Evolutionary conservation across 2,329 filamentous ascomycete genomes (phyloP).

Genomic region (Aspergillus fijiensis): DNA sequence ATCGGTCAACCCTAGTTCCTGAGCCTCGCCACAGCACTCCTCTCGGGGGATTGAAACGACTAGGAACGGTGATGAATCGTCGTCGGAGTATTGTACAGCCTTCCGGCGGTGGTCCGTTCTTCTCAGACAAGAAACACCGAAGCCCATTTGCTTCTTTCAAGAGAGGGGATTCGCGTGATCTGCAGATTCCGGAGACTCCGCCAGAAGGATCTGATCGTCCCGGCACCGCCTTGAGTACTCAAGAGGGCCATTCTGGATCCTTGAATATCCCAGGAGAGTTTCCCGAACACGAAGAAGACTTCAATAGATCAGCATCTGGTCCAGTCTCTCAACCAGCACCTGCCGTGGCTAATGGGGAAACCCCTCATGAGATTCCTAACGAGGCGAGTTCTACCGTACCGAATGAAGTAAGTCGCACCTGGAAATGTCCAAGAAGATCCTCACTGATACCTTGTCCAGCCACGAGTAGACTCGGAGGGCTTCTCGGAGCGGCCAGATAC

Average conservation of each 20-base stretch:
- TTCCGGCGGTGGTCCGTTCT: conserved; percentile 28
- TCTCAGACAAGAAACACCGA: conserved; percentile 44
- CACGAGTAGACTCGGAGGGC: conserved; percentile 41
- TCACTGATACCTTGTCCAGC: conserved; percentile 21
- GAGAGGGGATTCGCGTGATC: conserved; percentile 40
- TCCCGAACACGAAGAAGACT: conserved; percentile 23
- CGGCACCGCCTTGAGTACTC: conserved; percentile 30
- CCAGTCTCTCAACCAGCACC: conserved; percentile 22
- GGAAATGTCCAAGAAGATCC: too few relatives aligned
- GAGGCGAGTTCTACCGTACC: conserved; percentile 22
- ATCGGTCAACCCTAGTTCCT: conserved; percentile 28
- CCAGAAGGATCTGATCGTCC: conserved; percentile 31
- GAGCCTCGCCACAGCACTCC: conserved; percentile 43
- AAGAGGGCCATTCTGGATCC: conserved; percentile 23
- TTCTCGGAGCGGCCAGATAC: conserved; percentile 42
- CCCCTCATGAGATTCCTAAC: conserved; percentile 18
- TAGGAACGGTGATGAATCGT: conserved; percentile 50
- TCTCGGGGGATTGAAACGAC: conserved; percentile 46
- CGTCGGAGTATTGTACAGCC: conserved; percentile 45
- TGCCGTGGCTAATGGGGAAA: conserved; percentile 30
- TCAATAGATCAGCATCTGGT: conserved; percentile 20
- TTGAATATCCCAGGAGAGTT: conserved; percentile 28
- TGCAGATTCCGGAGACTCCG: conserved; percentile 39
- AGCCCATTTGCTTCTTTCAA: conserved; percentile 46
- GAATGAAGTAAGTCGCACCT: conserved; percentile 22